These are phyloP conservation scores for Hortiboletus flavorubellus DNA, from an alignment of 768 basidiomycete species.

Conservation along the genomic window DNA sequence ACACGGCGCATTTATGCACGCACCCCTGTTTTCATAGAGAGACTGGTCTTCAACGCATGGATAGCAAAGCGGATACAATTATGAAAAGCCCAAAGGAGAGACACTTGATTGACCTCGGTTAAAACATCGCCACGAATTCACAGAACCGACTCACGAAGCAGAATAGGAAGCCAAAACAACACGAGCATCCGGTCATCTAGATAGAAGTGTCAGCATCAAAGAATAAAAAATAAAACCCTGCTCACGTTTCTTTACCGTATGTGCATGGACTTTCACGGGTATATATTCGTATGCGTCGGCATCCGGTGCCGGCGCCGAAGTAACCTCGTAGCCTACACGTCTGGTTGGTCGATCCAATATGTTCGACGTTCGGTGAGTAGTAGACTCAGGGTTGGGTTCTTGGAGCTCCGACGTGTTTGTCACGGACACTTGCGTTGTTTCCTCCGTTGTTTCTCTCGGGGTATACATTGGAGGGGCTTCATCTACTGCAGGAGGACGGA, in stretches of 20 bases:
- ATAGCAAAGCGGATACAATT: constrained; percentile 51
- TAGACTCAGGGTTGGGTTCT: constrained; percentile 8
- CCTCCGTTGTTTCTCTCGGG: constrained; percentile 44
- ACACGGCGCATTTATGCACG: constrained; percentile 26
- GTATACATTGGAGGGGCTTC: constrained; percentile 73
- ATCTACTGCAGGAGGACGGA: constrained; percentile 41
- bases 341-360: constrained; percentile 34
- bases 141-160: constrained; percentile 57
- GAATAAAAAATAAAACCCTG: not conserved
- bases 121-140: constrained; percentile 1
- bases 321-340: constrained; percentile 46
- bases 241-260: constrained; percentile 64
- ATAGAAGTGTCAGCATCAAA: constrained; percentile 4
- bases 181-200: constrained; percentile 82
- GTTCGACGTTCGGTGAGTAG: constrained; percentile 22
- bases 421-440: not conserved
- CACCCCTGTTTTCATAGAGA: constrained; percentile 44
- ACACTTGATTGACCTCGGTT: constrained; percentile 38
- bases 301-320: constrained; percentile 59
- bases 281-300: constrained; percentile 66
- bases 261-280: constrained; percentile 42
- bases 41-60: constrained; percentile 45
- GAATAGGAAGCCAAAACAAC: constrained; percentile 83
- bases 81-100: constrained; percentile 59
- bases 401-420: constrained; percentile 1